A percentile compares a stretch with the other conserved stretches of the same genome.
phyloP scores from a whole-genome alignment of 805 yeast species.

The Candida vaughaniae region DNA sequence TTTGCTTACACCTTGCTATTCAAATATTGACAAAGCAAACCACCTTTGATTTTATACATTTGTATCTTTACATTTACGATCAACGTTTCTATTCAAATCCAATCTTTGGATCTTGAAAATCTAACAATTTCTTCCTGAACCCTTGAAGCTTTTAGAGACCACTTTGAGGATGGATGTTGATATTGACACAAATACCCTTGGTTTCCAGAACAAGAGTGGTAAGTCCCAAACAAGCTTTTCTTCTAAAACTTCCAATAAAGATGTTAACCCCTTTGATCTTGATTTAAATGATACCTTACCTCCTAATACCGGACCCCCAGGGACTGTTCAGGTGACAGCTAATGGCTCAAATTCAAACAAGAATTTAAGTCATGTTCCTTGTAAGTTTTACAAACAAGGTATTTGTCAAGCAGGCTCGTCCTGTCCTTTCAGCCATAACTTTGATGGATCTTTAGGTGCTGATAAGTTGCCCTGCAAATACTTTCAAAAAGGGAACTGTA shows the following conservation, averaged over 20 bases:
- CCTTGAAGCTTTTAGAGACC: no score
- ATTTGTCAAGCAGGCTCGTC: conserved; percentile 91
- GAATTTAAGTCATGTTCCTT: conserved; percentile 91
- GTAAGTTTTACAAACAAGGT: conserved; percentile 90
- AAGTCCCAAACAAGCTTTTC: no score
- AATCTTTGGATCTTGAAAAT: no score
- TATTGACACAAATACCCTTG: no score
- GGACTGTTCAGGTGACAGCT: conserved; percentile 19
- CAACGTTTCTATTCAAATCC: no score
- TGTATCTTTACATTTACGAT: no score
- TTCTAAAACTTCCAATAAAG: conserved; percentile 6
- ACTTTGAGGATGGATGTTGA: no score
- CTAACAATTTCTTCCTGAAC: no score
- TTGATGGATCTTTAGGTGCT: conserved; percentile 52
- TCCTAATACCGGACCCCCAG: conserved; percentile 39
- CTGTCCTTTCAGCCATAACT: conserved; percentile 87
- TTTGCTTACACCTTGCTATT: no score
- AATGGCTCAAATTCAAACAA: conserved; percentile 18
- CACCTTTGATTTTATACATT: no score
- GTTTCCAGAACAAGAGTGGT: no score
- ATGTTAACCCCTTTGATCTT: conserved; percentile 16
- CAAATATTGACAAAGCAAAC: no score
- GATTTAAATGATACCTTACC: conserved; percentile 23
- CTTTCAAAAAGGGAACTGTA: conserved; percentile 94
- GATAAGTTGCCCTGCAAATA: conserved; percentile 79